Percentiles rank a stretch among this genome's conserved stretches.
phyloP scores from a whole-genome alignment of 192 early-diverging fungal species.

The Irineochytrium annulatum region DNA sequence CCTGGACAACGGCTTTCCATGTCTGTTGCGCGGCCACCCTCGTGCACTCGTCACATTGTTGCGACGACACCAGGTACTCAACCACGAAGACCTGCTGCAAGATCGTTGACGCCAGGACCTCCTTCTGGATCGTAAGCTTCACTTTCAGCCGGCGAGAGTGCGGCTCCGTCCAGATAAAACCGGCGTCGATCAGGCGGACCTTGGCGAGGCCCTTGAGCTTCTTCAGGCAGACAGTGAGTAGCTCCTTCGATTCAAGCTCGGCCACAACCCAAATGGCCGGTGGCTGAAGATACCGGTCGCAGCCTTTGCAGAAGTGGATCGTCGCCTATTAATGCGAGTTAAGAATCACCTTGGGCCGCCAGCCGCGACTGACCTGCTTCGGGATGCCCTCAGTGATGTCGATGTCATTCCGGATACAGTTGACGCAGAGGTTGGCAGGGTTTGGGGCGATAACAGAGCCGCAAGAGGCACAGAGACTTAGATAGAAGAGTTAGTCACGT shows the following conservation, averaged over 20 bases:
- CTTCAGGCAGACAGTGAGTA: slow-evolving; percentile 89
- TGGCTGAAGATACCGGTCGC: slow-evolving; percentile 95
- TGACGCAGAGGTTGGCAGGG: slow-evolving; percentile 97
- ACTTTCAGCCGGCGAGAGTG: slow-evolving; percentile 91
- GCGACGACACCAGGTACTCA: slow-evolving; percentile 85
- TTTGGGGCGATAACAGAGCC: slow-evolving; percentile 93
- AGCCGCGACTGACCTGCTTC: slow-evolving; percentile 91
- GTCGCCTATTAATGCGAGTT: too few relatives aligned
- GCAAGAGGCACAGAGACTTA: slow-evolving; percentile 86
- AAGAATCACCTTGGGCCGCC: too few relatives aligned
- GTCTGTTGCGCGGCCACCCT: slow-evolving; percentile 95
- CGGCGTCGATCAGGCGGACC: slow-evolving; percentile 93
- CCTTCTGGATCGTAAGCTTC: slow-evolving; percentile 98
- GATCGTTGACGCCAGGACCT: slow-evolving; percentile 91
- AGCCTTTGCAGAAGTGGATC: slow-evolving; percentile 93
- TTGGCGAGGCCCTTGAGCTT: slow-evolving; percentile 87
- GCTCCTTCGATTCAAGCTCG: slow-evolving; percentile 83
- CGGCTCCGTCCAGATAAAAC: slow-evolving; percentile 98
- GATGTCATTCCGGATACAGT: slow-evolving; percentile 94
- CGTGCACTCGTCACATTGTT: slow-evolving; percentile 95
- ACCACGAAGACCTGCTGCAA: slow-evolving; percentile 96
- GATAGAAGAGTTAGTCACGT: too few relatives aligned
- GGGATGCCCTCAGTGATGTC: slow-evolving; percentile 99
- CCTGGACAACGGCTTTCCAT: slow-evolving; percentile 96
- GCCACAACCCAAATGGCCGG: slow-evolving; percentile 86